These are phyloP conservation scores for Tephrocybe sp. DNA, from an alignment of 768 basidiomycete genomes.

Conservation along the genomic window DNA sequence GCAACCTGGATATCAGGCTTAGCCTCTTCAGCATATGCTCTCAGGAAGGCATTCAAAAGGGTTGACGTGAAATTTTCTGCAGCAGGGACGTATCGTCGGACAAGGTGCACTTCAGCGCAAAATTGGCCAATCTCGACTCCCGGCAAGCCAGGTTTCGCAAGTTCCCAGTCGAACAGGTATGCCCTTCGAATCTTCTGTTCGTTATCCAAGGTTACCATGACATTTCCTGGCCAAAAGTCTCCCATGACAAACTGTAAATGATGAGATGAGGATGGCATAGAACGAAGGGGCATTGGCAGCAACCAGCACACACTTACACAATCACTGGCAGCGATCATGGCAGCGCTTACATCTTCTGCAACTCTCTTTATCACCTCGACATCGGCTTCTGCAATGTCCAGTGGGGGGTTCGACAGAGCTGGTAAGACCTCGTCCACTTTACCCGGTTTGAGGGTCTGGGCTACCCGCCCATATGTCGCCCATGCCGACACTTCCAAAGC, in stretches of 20 bases:
- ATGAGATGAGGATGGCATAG: background rate
- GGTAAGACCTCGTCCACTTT: conserved; percentile 20
- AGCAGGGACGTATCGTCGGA: conserved; percentile 45
- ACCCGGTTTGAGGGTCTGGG: conserved; percentile 28
- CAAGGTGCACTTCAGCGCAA: conserved; percentile 53
- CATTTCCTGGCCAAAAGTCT: conserved; percentile 74
- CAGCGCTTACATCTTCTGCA: conserved; percentile 24
- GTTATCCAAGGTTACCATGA: conserved; percentile 42
- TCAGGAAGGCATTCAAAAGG: conserved; percentile 44
- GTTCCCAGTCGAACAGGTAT: conserved; percentile 65
- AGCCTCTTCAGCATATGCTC: conserved; percentile 35
- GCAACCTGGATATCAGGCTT: conserved; percentile 28
- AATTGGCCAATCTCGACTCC: conserved; percentile 65
- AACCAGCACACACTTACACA: conserved; percentile 11
- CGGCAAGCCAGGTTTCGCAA: conserved; percentile 53
- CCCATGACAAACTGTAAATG: conserved; percentile 55
- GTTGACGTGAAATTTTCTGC: conserved; percentile 32
- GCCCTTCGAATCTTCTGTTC: conserved; percentile 36
- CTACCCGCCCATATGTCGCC: conserved; percentile 43
- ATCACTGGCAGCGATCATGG: conserved; percentile 30
- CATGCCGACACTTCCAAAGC: conserved; percentile 36
- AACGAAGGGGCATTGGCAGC: no score
- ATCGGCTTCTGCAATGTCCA: conserved; percentile 31
- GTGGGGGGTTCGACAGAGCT: conserved; percentile 34
- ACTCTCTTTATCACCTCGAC: conserved; percentile 32